Base-by-base conservation (phyloP, 2,329 filamentous ascomycete genomes). In the Fusarium sp. region DNA sequence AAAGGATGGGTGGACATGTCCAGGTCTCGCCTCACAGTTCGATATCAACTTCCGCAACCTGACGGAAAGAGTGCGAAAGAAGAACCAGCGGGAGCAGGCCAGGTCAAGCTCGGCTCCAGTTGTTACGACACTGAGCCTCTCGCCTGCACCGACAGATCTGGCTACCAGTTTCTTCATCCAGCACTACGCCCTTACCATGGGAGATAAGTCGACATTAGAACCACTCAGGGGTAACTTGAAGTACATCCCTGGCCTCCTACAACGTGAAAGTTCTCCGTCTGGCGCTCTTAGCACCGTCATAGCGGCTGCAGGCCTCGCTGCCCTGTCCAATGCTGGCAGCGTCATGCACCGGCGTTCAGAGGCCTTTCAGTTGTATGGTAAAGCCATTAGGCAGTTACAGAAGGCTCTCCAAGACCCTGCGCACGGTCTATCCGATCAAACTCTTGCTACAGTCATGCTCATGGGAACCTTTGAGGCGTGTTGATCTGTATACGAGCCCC, bases 391-490 rank as follows among this genome's bases (percentile, higher is more conserved):
- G 3, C 61, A 62, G 11, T 13, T 74, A 1, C 69, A 46, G 8
- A 28, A 3, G 7, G 67, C 65, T 4, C 60, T 74, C 0, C 41
- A 64, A 8, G 69, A 74, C 18, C 61, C 70, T 3, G 34, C 51
- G 0, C 31, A 52, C 16, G 55, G 60, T 18, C 47, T 62, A 31
- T 66, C 72, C 3, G 72, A 74, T 56, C 57, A 70, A 15, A 74
- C 69, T 0, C 48, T 73, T 0, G 71, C 66, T 1, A 69, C 71
- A 16, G 61, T 73, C 8, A 44, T 73, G 30, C 40, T 73, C 1
- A 73, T 73, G 71, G 71, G 71, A 2, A 70, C 66, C 0, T 73
- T 73, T 28, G 71, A 72, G 34, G 71, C 68, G 3, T 27, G 31
- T 10, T 12, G 1, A 8, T 8, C 9, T 50, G 3, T 41, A 12